Evolutionary conservation across 768 basidiomycete species (phyloP).

Genomic region (Amanita pallidorosea): DNA sequence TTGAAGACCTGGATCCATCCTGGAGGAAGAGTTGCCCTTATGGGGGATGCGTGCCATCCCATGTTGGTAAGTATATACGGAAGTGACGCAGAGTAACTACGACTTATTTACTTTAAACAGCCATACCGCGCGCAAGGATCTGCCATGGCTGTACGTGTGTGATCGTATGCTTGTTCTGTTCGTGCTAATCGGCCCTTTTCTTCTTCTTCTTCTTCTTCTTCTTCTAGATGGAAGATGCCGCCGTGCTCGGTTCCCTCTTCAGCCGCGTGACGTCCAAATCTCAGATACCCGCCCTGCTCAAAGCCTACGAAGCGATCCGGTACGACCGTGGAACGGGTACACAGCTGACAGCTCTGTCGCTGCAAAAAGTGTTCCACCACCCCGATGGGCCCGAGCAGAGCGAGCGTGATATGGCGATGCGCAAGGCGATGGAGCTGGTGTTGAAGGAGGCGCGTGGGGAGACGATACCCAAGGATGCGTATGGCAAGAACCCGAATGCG

Average conservation of each 20-base stretch:
- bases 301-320: slow-evolving; percentile 43
- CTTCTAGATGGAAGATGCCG: slow-evolving; percentile 36
- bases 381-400: slow-evolving; percentile 47
- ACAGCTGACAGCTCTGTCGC: slow-evolving; percentile 37
- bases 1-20: slow-evolving; percentile 38
- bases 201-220: too few relatives aligned
- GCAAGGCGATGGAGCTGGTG: slow-evolving; percentile 32
- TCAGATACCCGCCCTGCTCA: slow-evolving; percentile 36
- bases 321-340: slow-evolving; percentile 36
- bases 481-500: slow-evolving; percentile 31
- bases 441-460: slow-evolving; percentile 16
- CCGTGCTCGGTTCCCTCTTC: slow-evolving; percentile 40
- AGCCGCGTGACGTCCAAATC: slow-evolving; percentile 29
- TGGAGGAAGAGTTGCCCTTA: slow-evolving; percentile 28
- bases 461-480: slow-evolving; percentile 8
- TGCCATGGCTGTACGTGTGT: slow-evolving; percentile 34
- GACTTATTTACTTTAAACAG: slow-evolving; percentile 13
- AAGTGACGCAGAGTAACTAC: too few relatives aligned
- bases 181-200: not conserved
- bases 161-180: not conserved
- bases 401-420: slow-evolving; percentile 41
- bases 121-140: slow-evolving; percentile 47
- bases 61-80: slow-evolving; percentile 34
- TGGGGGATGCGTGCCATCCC: slow-evolving; percentile 49
- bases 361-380: slow-evolving; percentile 46